Percentiles rank a stretch among this genome's conserved stretches.
Conservation (phyloP, 768 basidiomycete species). For the Sporobolomyces pararoseus region DNA sequence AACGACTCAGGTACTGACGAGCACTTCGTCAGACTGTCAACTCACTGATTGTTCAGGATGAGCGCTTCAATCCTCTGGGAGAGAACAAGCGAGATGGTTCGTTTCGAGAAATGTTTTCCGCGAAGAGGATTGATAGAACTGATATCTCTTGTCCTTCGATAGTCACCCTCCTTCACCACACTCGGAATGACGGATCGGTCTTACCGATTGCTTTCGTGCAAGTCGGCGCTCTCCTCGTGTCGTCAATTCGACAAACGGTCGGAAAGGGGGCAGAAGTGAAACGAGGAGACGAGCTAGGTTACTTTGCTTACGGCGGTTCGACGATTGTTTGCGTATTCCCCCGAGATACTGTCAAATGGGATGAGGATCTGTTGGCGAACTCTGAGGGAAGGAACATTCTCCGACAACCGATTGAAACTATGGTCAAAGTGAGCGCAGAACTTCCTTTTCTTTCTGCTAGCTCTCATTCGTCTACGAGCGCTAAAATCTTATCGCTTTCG, state of each 20-base stretch:
- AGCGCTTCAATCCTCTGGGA: constrained; percentile 48
- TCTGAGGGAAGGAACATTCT: constrained; percentile 49
- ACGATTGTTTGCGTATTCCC: constrained; percentile 65
- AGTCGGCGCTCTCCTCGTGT: constrained; percentile 76
- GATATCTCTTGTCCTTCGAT: background rate
- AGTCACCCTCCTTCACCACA: background rate
- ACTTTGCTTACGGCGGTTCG: constrained; percentile 71
- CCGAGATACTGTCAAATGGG: constrained; percentile 47
- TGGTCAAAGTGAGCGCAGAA: constrained; percentile 58
- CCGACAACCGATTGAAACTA: constrained; percentile 58
- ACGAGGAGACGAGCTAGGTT: constrained; percentile 57
- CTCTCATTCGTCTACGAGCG: background rate
- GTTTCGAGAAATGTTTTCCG: constrained; percentile 25
- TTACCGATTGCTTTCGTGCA: constrained; percentile 65
- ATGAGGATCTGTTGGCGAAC: constrained; percentile 58
- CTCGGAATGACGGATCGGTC: constrained; percentile 18
- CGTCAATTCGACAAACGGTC: constrained; percentile 65
- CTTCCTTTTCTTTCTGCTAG: background rate
- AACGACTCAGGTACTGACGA: constrained; percentile 47
- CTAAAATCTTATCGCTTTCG: background rate
- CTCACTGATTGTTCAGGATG: constrained; percentile 47
- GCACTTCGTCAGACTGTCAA: constrained; percentile 30
- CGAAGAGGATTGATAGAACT: background rate
- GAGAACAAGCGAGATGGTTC: constrained; percentile 48
- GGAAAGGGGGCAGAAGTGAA: constrained; percentile 49